Percentiles rank a stretch among this genome's conserved stretches.
These are phyloP conservation scores for Dryas octopetala DNA, from an alignment of 306 rosid species.

Conservation along the genomic window DNA sequence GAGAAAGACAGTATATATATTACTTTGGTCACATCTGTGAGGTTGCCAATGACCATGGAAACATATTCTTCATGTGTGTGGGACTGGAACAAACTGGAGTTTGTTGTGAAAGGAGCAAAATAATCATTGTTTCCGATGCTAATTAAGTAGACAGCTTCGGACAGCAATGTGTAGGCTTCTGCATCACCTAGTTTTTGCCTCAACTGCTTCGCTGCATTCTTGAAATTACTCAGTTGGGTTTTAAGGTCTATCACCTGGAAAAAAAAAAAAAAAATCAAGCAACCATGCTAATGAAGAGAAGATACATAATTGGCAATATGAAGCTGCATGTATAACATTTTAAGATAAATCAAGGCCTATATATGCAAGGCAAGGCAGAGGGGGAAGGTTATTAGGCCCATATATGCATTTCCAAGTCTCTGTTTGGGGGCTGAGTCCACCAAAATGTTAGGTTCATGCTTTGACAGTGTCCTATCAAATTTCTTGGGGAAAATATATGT, in stretches of 20 bases:
- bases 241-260: constrained; percentile 32
- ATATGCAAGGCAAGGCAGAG: no score
- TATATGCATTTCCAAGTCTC: not conserved
- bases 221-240: constrained; percentile 32
- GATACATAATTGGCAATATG: not conserved
- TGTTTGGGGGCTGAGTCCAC: not conserved
- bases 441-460: not conserved
- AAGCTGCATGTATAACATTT: not conserved
- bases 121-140: constrained; percentile 45
- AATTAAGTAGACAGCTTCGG: constrained; percentile 39
- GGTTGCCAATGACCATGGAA: constrained; percentile 34
- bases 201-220: constrained; percentile 26
- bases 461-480: no score
- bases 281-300: not conserved
- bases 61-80: constrained; percentile 21
- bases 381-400: no score
- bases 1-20: not conserved
- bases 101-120: constrained; percentile 4
- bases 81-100: constrained; percentile 23
- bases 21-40: constrained; percentile 34
- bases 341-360: not conserved
- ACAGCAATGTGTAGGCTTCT: constrained; percentile 29
- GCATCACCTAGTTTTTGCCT: constrained; percentile 26
- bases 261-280: constrained; percentile 1
- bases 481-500: no score